phyloP scores from a whole-genome alignment of 306 rosid genomes.

The Inga laurina region DNA sequence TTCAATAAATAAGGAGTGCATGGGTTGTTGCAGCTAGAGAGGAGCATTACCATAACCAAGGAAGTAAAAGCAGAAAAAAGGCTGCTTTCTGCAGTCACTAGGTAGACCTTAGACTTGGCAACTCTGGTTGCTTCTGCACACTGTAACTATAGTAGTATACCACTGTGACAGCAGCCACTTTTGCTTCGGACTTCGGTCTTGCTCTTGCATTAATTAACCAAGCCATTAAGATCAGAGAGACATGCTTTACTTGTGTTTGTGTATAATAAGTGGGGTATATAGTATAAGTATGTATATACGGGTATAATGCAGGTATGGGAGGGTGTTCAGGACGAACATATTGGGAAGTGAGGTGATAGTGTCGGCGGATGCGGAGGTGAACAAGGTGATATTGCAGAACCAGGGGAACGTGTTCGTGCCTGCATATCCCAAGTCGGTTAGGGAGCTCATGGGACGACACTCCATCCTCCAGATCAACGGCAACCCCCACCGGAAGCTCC shows the following conservation, averaged over 20 bases:
- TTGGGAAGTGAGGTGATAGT: constrained; percentile 81
- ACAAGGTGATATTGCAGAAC: constrained; percentile 72
- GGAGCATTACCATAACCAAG: constrained; percentile 21
- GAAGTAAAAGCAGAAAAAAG: constrained; percentile 29
- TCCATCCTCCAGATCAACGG: constrained; percentile 79
- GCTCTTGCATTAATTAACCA: not conserved
- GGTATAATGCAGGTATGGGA: constrained; percentile 62
- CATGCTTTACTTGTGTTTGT: too few species aligned
- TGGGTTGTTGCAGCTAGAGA: not conserved
- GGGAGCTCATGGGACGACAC: constrained; percentile 69
- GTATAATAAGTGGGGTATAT: too few species aligned
- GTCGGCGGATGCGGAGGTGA: constrained; percentile 85
- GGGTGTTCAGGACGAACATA: constrained; percentile 77
- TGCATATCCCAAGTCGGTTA: constrained; percentile 91
- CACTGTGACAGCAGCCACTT: not conserved
- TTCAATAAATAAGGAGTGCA: constrained; percentile 13
- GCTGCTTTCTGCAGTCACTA: constrained; percentile 32
- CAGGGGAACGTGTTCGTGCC: constrained; percentile 74
- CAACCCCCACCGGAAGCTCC: constrained; percentile 60
- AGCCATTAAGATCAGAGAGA: not conserved
- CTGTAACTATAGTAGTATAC: not conserved
- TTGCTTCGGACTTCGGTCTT: not conserved
- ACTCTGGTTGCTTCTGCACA: not conserved
- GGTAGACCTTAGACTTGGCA: constrained; percentile 17
- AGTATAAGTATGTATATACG: too few species aligned